A percentile compares a stretch with the other conserved stretches of the same genome.
phyloP scores from a whole-genome alignment of 1,284 basidiomycete genomes.

The Albatrellus sp. region DNA sequence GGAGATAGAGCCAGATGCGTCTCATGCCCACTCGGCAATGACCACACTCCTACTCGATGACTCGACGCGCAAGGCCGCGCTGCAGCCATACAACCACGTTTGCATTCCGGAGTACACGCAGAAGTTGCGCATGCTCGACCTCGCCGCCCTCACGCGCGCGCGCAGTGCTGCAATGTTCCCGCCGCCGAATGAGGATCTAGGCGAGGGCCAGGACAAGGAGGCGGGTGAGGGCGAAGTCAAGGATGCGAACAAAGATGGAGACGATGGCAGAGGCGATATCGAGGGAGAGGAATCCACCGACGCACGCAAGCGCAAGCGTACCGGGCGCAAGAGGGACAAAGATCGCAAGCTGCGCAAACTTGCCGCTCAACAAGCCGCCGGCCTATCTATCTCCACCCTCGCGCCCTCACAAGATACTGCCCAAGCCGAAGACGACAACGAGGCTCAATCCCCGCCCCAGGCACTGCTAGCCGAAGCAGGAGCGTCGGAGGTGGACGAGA shows the following conservation, averaged over 20 bases:
- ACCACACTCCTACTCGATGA: slow-evolving; percentile 79
- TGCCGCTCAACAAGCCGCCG: too few relatives aligned
- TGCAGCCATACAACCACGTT: slow-evolving; percentile 76
- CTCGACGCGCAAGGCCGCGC: slow-evolving; percentile 60
- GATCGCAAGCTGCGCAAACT: too few relatives aligned
- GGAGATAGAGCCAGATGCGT: neutral
- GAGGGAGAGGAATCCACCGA: neutral
- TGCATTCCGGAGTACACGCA: slow-evolving; percentile 59
- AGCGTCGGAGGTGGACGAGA: slow-evolving; percentile 34
- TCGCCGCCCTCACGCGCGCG: slow-evolving; percentile 19
- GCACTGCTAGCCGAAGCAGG: slow-evolving; percentile 8
- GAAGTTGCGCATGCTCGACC: slow-evolving; percentile 30
- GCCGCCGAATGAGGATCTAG: slow-evolving; percentile 2
- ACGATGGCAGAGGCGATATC: neutral
- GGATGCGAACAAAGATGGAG: neutral
- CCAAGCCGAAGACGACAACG: too few relatives aligned
- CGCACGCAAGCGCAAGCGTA: slow-evolving; percentile 12
- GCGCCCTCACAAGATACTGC: too few relatives aligned
- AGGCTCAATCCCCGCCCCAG: slow-evolving; percentile 9
- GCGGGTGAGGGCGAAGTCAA: neutral
- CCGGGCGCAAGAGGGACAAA: neutral
- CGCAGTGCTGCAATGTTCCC: slow-evolving; percentile 8
- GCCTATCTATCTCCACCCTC: too few relatives aligned
- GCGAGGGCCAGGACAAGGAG: slow-evolving; percentile 2
- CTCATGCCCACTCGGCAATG: slow-evolving; percentile 37